These are phyloP conservation scores for Mycena polygramma DNA, from an alignment of 768 basidiomycete species.

Conservation along the genomic window DNA sequence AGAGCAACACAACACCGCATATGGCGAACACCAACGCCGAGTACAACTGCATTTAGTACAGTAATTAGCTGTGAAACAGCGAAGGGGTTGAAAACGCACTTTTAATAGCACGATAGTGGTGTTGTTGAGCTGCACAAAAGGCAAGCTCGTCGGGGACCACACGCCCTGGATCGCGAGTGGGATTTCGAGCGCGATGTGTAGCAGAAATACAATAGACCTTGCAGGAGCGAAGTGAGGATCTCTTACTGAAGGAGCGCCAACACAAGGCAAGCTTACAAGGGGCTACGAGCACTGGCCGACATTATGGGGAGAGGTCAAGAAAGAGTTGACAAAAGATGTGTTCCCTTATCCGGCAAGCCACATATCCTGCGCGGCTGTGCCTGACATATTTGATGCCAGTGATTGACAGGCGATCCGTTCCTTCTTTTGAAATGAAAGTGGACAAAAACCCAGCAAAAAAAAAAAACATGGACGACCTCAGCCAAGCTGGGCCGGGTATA, in stretches of 20 bases:
- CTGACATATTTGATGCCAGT: neutral
- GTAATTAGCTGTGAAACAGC: neutral
- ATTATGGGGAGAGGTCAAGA: constrained; percentile 5
- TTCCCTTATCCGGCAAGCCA: constrained; percentile 21
- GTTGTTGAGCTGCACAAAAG: constrained; percentile 87
- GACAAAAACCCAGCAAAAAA: too few relatives aligned
- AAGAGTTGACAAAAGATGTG: constrained; percentile 5
- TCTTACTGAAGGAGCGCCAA: neutral
- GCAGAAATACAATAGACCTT: constrained; percentile 78
- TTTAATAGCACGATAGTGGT: constrained; percentile 83
- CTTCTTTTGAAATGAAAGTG: neutral
- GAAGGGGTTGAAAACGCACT: constrained; percentile 54
- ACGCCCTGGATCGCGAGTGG: constrained; percentile 85
- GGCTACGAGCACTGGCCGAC: constrained; percentile 49
- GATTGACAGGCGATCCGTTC: neutral
- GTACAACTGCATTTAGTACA: constrained; percentile 64
- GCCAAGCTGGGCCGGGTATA: neutral
- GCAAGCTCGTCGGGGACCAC: constrained; percentile 70
- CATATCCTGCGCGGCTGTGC: neutral
- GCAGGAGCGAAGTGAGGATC: constrained; percentile 9
- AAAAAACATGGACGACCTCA: neutral
- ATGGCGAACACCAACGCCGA: constrained; percentile 71
- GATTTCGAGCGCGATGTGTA: constrained; percentile 84
- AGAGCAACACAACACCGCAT: constrained; percentile 74
- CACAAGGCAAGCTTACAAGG: constrained; percentile 51